Evolutionary conservation across 1,139 yeast species (phyloP).

Genomic region (Suhomyces maxii): DNA sequence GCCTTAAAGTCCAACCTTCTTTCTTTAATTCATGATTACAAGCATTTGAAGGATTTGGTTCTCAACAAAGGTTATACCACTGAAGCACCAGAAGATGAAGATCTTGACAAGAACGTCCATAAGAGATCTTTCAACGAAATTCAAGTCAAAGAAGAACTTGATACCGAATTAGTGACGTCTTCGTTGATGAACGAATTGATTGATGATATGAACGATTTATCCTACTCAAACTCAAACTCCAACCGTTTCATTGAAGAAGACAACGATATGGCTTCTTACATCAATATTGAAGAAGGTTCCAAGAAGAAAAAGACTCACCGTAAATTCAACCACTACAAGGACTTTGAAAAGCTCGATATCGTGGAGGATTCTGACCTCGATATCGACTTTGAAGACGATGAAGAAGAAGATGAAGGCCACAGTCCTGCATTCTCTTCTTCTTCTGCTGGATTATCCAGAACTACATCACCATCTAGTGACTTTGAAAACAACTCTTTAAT

Average conservation of each 20-base stretch:
- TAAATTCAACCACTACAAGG: conserved; percentile 15
- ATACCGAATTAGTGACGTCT: conserved; percentile 12
- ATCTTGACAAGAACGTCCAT: conserved; percentile 12
- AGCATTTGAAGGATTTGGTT: conserved; percentile 37
- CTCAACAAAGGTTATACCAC: conserved; percentile 21
- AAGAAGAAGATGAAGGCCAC: conserved; percentile 19
- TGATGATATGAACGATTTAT: conserved; percentile 28
- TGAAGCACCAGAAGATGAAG: conserved; percentile 6
- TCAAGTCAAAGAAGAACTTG: conserved; percentile 9
- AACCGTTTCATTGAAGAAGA: neutral
- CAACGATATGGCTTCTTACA: conserved; percentile 2
- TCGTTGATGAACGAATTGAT: conserved; percentile 28
- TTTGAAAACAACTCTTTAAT: conserved; percentile 37
- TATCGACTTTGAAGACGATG: conserved; percentile 27
- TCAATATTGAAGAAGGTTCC: conserved; percentile 7
- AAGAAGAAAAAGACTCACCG: conserved; percentile 10
- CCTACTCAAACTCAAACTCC: conserved; percentile 20
- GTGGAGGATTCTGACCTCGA: conserved; percentile 21
- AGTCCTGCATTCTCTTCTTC: conserved; percentile 9
- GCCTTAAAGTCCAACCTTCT: conserved; percentile 39
- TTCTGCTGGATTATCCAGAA: conserved; percentile 37
- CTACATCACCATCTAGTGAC: conserved; percentile 41
- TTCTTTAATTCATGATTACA: conserved; percentile 44
- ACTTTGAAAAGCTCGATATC: conserved; percentile 18
- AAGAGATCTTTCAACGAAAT: conserved; percentile 34